Percentiles rank a stretch among this genome's conserved stretches.
Evolutionary conservation across 2,329 filamentous ascomycete species (phyloP).

Genomic region (Penicillium sp.): DNA sequence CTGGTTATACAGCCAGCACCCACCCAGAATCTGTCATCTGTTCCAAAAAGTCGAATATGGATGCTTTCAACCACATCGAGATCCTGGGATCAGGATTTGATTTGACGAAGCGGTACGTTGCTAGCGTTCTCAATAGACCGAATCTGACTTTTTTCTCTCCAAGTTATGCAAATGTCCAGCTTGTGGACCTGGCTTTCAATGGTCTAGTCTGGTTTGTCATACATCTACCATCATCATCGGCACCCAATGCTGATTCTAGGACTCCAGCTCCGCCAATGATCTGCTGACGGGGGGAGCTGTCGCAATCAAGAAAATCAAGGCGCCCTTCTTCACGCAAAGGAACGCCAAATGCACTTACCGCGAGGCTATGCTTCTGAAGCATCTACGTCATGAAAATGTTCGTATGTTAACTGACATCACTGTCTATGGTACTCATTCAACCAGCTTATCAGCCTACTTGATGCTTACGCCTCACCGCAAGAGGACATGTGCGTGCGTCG

Average conservation of each 20-base stretch:
- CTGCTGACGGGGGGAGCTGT: background rate
- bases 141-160: too few species aligned
- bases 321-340: background rate
- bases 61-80: slow-evolving; percentile 4
- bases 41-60: background rate
- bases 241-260: too few species aligned
- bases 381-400: background rate
- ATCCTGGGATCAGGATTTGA: background rate
- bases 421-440: background rate
- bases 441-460: background rate
- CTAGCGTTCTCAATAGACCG: too few species aligned
- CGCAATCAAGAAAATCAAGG: background rate
- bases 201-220: too few species aligned
- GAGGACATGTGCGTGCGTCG: background rate
- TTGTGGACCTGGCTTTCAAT: too few species aligned
- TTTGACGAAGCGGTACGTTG: too few species aligned
- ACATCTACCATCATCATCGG: too few species aligned
- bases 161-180: too few species aligned
- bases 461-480: background rate
- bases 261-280: background rate
- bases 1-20: too few species aligned
- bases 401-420: background rate
- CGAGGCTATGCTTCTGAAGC: background rate
- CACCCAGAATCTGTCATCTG: too few species aligned
- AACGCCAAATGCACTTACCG: background rate